Conservation (phyloP, 225 moss, liverwort and hornwort species). For the Ulota crispa region DNA sequence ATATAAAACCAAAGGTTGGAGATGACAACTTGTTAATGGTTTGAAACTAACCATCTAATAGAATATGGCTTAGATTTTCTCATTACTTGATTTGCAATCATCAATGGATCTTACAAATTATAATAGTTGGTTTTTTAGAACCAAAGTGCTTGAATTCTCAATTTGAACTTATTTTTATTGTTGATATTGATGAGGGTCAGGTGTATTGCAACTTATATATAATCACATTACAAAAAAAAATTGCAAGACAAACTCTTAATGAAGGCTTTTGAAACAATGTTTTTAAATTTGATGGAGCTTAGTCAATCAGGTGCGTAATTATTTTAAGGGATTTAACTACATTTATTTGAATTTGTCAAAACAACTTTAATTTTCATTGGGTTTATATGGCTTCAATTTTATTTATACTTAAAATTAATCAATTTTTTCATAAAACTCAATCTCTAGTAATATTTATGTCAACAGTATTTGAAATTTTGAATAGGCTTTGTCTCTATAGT, state of each 20-base stretch:
- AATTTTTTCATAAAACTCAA: accelerated
- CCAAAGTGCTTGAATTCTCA: background rate
- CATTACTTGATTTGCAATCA: background rate
- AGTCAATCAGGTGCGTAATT: background rate
- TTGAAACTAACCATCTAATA: background rate
- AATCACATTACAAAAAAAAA: background rate
- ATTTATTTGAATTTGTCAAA: accelerated
- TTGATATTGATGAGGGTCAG: background rate
- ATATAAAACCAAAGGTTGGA: background rate
- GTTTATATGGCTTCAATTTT: accelerated
- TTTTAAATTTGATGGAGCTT: background rate
- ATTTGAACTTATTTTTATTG: background rate
- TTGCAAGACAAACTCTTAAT: background rate
- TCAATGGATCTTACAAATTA: background rate
- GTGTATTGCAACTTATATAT: background rate
- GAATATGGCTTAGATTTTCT: background rate
- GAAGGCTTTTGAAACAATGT: background rate
- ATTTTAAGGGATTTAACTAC: background rate
- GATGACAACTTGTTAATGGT: background rate
- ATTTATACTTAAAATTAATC: background rate
- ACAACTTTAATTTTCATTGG: background rate
- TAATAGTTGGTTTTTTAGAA: accelerated
- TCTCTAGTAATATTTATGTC: background rate
- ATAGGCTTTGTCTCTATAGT: accelerated
- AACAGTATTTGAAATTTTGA: accelerated